Evolutionary conservation across 2,329 filamentous ascomycete genomes (phyloP).

Genomic region (Westerdykella aurantiaca): DNA sequence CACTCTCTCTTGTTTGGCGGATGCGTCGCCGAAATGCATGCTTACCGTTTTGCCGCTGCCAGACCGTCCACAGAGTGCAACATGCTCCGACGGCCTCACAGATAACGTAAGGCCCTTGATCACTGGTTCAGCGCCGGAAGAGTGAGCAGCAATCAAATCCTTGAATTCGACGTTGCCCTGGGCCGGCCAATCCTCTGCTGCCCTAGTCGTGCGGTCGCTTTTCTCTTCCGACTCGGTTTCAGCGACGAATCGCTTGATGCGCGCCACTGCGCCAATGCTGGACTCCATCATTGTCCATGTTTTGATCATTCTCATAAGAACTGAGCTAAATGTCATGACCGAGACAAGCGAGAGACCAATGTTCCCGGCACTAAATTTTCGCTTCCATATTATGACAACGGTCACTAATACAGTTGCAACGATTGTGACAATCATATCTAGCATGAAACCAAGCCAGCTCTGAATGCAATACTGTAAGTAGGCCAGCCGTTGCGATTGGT

Average conservation of each 20-base stretch:
- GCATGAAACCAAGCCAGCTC: conserved; percentile 35
- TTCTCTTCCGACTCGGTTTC: conserved; percentile 39
- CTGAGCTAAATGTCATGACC: conserved; percentile 46
- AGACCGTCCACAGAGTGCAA: too few relatives aligned
- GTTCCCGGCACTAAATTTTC: conserved; percentile 39
- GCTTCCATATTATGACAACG: conserved; percentile 25
- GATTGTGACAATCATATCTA: conserved; percentile 31
- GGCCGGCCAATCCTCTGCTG: conserved; percentile 4
- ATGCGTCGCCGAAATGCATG: too few relatives aligned
- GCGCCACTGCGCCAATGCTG: conserved; percentile 49
- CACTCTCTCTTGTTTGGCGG: too few relatives aligned
- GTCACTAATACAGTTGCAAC: conserved; percentile 29
- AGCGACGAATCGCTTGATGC: conserved; percentile 46
- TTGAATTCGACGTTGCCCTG: too few relatives aligned
- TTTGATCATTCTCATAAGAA: conserved; percentile 41
- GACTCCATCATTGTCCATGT: conserved; percentile 53
- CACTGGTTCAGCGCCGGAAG: too few relatives aligned
- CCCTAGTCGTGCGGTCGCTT: conserved; percentile 13
- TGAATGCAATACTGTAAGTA: conserved; percentile 36
- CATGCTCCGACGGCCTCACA: too few relatives aligned
- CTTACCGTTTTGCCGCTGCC: too few relatives aligned
- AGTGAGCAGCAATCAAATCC: too few relatives aligned
- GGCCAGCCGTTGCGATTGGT: conserved; percentile 35
- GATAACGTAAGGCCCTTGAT: too few relatives aligned
- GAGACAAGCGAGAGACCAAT: conserved; percentile 48